Evolutionary conservation across 2,329 filamentous ascomycete genomes (phyloP).

Genomic region (Hymenotorrendiella dingleyae): DNA sequence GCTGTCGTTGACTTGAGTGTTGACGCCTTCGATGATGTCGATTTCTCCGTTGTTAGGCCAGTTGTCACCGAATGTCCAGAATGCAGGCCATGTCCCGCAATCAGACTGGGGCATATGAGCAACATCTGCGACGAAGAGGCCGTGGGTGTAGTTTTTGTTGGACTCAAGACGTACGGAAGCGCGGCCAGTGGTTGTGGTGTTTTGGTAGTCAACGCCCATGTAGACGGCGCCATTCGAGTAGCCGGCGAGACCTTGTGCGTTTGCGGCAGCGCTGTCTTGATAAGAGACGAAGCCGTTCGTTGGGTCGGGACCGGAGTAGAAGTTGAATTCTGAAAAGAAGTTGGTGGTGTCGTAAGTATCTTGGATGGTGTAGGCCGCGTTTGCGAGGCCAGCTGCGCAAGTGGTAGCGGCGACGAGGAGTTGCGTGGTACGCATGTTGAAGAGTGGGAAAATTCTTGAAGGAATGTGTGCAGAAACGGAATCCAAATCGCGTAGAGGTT

Average conservation of each 20-base stretch:
- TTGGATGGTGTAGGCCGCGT: slow-evolving; percentile 35
- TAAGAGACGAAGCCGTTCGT: slow-evolving; percentile 73
- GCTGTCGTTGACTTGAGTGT: slow-evolving; percentile 50
- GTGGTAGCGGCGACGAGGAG: slow-evolving; percentile 26
- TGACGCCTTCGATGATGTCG: slow-evolving; percentile 75
- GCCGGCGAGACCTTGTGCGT: slow-evolving; percentile 42
- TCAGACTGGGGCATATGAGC: slow-evolving; percentile 51
- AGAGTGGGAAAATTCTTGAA: background rate
- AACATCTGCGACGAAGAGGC: slow-evolving; percentile 53
- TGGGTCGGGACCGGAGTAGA: slow-evolving; percentile 56
- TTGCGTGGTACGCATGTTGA: slow-evolving; percentile 20
- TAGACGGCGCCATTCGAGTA: slow-evolving; percentile 47
- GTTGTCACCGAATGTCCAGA: slow-evolving; percentile 48
- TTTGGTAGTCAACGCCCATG: slow-evolving; percentile 67
- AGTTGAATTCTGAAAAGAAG: slow-evolving; percentile 45
- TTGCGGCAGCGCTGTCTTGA: slow-evolving; percentile 52
- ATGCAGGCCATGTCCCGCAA: slow-evolving; percentile 57
- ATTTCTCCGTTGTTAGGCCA: slow-evolving; percentile 72
- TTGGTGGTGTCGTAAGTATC: slow-evolving; percentile 39
- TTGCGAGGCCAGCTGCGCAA: slow-evolving; percentile 21
- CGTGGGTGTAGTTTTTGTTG: slow-evolving; percentile 47
- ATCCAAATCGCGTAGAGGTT: background rate
- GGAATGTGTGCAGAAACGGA: background rate
- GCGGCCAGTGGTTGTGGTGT: slow-evolving; percentile 55
- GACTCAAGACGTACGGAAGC: slow-evolving; percentile 61